phyloP scores from a whole-genome alignment of 2,329 filamentous ascomycete genomes.

The Pseudocercospora macadamiae region DNA sequence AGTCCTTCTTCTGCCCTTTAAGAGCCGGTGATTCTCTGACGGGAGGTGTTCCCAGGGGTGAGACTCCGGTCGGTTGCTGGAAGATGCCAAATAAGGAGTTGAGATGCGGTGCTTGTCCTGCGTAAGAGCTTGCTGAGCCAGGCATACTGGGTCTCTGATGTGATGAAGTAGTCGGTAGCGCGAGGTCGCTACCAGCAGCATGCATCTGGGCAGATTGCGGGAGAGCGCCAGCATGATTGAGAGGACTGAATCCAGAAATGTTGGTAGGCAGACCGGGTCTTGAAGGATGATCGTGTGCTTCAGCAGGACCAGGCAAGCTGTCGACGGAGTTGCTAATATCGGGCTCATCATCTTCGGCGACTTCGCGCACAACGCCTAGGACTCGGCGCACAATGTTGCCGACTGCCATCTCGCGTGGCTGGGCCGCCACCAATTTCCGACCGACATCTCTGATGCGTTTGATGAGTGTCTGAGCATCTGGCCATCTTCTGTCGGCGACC shows the following conservation, averaged over 20 bases:
- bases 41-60: conserved; percentile 14
- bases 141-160: conserved; percentile 62
- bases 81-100: conserved; percentile 89
- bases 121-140: conserved; percentile 65
- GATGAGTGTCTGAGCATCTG: conserved; percentile 76
- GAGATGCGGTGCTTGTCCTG: conserved; percentile 51
- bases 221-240: conserved; percentile 45
- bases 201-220: conserved; percentile 27
- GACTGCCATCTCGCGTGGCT: conserved; percentile 87
- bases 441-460: conserved; percentile 79
- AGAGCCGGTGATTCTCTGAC: conserved; percentile 36
- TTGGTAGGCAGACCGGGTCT: conserved; percentile 37
- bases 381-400: conserved; percentile 93
- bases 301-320: conserved; percentile 42
- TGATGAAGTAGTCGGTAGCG: conserved; percentile 18
- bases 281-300: conserved; percentile 25
- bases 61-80: conserved; percentile 60
- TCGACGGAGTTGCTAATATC: conserved; percentile 60
- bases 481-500: conserved; percentile 78
- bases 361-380: conserved; percentile 86
- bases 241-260: conserved; percentile 52
- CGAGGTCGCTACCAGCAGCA: conserved; percentile 18
- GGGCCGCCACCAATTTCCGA: conserved; percentile 74
- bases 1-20: conserved; percentile 39
- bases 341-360: conserved; percentile 76